Base-by-base conservation (phyloP, 345 rosid genomes). In the Excoecaria agallocha region DNA sequence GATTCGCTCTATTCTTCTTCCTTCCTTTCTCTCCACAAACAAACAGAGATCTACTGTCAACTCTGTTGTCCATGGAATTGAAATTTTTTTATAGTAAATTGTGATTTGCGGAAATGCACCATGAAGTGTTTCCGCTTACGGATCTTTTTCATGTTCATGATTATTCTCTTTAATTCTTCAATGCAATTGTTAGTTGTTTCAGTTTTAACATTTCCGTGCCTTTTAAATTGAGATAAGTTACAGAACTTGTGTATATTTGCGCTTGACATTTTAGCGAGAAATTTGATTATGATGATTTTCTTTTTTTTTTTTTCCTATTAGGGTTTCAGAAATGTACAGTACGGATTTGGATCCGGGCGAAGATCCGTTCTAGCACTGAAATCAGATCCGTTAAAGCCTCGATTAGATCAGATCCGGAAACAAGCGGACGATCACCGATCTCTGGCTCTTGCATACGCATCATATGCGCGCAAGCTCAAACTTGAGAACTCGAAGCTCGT, bases 401-500 rank as follows among this genome's bases (percentile, higher is more conserved):
- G 97, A 45, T 13, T 93, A 74, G 90, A 90, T 60, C 99, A 90
- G 93, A 89, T 95, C 86, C 89, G 89, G 72, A 95, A 95, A 79
- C 99, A 93, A 84, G 99, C 98, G 9, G 97, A 91, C n/a, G 98
- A 95, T 61, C 99, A 95, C 79, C 86, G 97, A 20, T 77, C 96
- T 30, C 75, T 95, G 55, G 93, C 81, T 0, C 78, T 93, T 45
- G 96, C 98, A 0, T 93, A 93, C 60, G 96, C 97, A 4, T 93
- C 98, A 24, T 95, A 95, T 70, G 97, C 99, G 37, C 82, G 97
- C 20, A 95, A 95, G 87, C 91, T 95, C 9, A 95, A 93, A 91
- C 96, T 95, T 10, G 98, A 93, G 88, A 91, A 89, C 79, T 89
- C 96, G 8, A 95, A 90, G 81, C 89, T 93, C 49, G 91, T 93